Evolutionary conservation across 495 filamentous ascomycete species (phyloP), one percentile per base, ranked within the genome.

Genomic region (Aspergillus olivimuriae): DNA sequence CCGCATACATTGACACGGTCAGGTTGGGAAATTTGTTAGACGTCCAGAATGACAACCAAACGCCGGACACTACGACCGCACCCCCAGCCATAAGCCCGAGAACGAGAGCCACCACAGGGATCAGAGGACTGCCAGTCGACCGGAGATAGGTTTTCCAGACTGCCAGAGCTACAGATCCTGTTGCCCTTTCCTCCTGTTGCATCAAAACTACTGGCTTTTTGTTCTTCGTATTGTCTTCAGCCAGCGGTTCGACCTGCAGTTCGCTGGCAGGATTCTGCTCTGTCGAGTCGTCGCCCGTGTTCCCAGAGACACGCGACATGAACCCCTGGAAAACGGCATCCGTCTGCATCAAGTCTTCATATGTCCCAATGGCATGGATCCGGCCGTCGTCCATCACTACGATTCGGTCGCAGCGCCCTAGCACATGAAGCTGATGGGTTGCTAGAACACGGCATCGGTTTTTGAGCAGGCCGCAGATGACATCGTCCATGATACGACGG

Each of bases 41-140:
- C 0, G 88, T 91, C 91, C 91, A 97, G 62, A 79, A 97, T 1
- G 88, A 87, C 9, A 97, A 78, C 91, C 91, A 98, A 40, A 98
- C 63, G 47, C 80, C 89, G 9, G 89, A 94, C 48, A 76, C 75
- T 41, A 98, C 89, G 56, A 92, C 95, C 41, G 82, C 77, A 14
- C 81, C 87, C 51, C 95, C 89, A 0, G 84, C 78, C 9, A 86
- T 44, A 2, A 83, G 59, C 5, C 95, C 72, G 5, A 92, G 59
- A 11, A 77, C 19, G 1, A 95, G 12, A 3, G 94, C 68, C 5
- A 84, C 31, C 0, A 86, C 68, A 0, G 73, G 78, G 35, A 88
- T 84, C 40, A 86, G 64, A n/a, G 87, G 69, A 31, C 74, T 78
- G 5, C 91, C 91, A 1, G 87, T 87, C 2, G 91, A 88, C 43